These are phyloP conservation scores for Eucalyptus shirleyi DNA, from an alignment of 345 rosid species.

Conservation along the genomic window DNA sequence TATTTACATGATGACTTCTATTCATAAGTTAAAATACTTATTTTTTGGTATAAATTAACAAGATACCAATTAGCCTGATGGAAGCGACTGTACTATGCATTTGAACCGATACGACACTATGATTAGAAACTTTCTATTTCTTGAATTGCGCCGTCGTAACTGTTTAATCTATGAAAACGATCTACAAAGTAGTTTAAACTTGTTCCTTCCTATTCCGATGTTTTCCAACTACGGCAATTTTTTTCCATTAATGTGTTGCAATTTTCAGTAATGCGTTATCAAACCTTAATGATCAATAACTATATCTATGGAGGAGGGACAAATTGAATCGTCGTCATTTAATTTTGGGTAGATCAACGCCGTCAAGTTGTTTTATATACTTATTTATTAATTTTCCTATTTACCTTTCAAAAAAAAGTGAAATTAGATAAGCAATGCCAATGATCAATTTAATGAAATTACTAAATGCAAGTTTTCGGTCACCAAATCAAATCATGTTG, in stretches of 20 bases:
- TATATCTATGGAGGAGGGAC: rapidly evolving
- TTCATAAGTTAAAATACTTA: not conserved
- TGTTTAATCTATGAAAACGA: not conserved
- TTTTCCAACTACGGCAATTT: no score
- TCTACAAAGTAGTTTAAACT: not conserved
- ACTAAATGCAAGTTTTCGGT: not conserved
- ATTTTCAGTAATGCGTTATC: not conserved
- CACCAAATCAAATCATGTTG: not conserved
- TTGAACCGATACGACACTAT: rapidly evolving
- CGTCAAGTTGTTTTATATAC: not conserved
- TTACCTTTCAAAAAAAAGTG: not conserved
- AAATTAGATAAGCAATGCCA: not conserved
- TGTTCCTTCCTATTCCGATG: not conserved
- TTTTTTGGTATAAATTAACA: not conserved
- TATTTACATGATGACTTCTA: not conserved
- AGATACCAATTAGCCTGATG: not conserved
- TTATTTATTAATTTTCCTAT: not conserved
- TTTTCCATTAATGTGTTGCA: not conserved
- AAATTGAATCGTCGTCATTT: not conserved
- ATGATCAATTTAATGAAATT: not conserved
- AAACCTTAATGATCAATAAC: not conserved
- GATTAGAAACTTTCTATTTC: not conserved
- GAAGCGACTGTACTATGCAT: rapidly evolving
- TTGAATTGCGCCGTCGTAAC: not conserved
- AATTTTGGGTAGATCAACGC: no score